Evolutionary conservation across 73 alveolate genomes (phyloP).

Genomic region (Loxodes magnus): DNA sequence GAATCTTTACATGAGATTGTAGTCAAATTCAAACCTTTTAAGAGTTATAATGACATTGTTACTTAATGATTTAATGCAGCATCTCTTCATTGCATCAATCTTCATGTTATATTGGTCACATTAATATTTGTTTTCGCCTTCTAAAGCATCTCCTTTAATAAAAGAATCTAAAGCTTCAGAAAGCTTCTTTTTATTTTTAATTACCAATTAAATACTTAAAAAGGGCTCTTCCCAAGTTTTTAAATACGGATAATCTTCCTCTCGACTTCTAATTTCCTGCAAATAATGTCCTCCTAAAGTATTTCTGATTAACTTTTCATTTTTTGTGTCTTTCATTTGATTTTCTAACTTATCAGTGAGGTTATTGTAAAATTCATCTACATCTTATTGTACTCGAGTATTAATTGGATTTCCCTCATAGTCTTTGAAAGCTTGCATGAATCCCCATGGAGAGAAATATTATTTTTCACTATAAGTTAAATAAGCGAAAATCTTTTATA

Average conservation of each 20-base stretch:
- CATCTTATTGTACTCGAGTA: conserved; percentile 75
- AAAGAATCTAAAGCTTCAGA: conserved; percentile 76
- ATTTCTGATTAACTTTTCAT: conserved; percentile 56
- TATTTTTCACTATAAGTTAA: conserved; percentile 77
- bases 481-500: conserved; percentile 71
- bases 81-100: conserved; percentile 81
- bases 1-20: conserved; percentile 71
- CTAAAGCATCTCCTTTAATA: conserved; percentile 87
- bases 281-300: conserved; percentile 77
- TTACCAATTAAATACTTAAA: conserved; percentile 70
- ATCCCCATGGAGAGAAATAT: conserved; percentile 81
- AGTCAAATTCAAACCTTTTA: conserved; percentile 92
- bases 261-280: conserved; percentile 75
- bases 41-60: conserved; percentile 75
- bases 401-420: conserved; percentile 74
- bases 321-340: conserved; percentile 46
- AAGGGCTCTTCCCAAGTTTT: conserved; percentile 84
- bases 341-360: conserved; percentile 75
- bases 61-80: conserved; percentile 74
- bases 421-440: conserved; percentile 55
- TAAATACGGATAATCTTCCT: conserved; percentile 70
- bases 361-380: conserved; percentile 83
- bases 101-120: conserved; percentile 88
- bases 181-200: conserved; percentile 81
- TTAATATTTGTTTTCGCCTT: conserved; percentile 88